A percentile compares a stretch with the other conserved stretches of the same genome.
Evolutionary conservation across 1,284 basidiomycete genomes (phyloP).

Genomic region (Austroboletus novae-zelandiae): DNA sequence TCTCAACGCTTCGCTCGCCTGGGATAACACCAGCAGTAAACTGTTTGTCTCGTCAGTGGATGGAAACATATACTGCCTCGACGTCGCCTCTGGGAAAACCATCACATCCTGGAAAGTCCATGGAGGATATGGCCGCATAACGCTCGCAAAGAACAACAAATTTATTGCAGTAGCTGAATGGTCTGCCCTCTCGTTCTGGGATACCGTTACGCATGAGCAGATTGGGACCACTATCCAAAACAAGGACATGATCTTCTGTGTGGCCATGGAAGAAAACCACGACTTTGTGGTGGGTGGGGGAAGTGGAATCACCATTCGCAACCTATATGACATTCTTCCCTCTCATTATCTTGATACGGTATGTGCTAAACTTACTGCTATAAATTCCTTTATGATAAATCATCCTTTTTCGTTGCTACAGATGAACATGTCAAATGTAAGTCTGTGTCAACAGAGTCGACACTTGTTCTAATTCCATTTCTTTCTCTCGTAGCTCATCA

Average conservation of each 20-base stretch:
- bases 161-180: background rate
- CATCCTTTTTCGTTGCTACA: background rate
- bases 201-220: background rate
- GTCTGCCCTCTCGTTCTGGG: background rate
- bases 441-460: background rate
- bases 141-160: background rate
- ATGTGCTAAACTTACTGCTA: background rate
- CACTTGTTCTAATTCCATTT: background rate
- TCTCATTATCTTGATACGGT: background rate
- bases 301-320: slow-evolving; percentile 1
- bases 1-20: background rate
- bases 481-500: background rate
- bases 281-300: slow-evolving; percentile 1
- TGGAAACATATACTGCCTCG: background rate
- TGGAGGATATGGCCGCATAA: background rate
- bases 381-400: background rate
- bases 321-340: slow-evolving; percentile 3
- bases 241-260: background rate
- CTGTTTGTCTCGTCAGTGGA: background rate
- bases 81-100: background rate
- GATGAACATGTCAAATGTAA: background rate
- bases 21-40: background rate
- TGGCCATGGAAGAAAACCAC: slow-evolving; percentile 4
- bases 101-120: background rate
- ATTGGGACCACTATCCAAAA: background rate